Conservation (phyloP, 352 stramenopile species). For the Aphanomyces astaci region DNA sequence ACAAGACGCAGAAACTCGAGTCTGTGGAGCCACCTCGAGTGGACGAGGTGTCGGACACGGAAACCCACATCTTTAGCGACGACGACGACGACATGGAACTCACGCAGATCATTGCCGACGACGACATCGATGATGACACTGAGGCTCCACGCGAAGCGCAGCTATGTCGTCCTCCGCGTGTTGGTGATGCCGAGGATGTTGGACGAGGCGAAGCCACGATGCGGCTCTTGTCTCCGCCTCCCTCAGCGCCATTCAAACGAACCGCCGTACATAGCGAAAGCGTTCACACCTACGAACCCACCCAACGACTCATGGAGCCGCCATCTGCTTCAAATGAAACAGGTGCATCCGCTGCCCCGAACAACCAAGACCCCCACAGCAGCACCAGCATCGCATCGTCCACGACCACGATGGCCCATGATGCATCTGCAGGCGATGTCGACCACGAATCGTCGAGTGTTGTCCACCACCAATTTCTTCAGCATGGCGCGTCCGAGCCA, state of each 20-base stretch:
- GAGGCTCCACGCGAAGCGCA: not conserved
- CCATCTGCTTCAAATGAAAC: too few species aligned
- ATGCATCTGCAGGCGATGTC: not conserved
- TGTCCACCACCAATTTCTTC: too few species aligned
- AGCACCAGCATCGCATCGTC: not conserved
- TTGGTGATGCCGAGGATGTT: not conserved
- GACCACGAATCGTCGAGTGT: not conserved
- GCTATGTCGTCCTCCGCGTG: too few species aligned
- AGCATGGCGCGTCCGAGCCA: too few species aligned
- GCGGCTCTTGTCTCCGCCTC: not conserved
- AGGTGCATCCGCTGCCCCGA: not conserved
- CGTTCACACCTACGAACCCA: not conserved
- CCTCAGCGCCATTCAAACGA: not conserved
- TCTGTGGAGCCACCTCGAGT: conserved; percentile 30
- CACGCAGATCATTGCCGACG: not conserved
- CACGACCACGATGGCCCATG: not conserved
- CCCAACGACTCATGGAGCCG: not conserved
- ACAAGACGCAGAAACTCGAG: conserved; percentile 27
- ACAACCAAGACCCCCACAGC: not conserved
- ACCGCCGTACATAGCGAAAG: not conserved
- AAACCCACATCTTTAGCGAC: conserved; percentile 14
- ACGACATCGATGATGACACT: conserved; percentile 11
- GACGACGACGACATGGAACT: conserved; percentile 5
- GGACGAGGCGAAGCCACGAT: not conserved
- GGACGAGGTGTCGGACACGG: conserved; percentile 8